Percentiles rank a stretch among this genome's conserved stretches.
These are phyloP conservation scores for Mycosphaerella arachidis DNA, from an alignment of 2,329 filamentous ascomycete genomes.

Conservation along the genomic window DNA sequence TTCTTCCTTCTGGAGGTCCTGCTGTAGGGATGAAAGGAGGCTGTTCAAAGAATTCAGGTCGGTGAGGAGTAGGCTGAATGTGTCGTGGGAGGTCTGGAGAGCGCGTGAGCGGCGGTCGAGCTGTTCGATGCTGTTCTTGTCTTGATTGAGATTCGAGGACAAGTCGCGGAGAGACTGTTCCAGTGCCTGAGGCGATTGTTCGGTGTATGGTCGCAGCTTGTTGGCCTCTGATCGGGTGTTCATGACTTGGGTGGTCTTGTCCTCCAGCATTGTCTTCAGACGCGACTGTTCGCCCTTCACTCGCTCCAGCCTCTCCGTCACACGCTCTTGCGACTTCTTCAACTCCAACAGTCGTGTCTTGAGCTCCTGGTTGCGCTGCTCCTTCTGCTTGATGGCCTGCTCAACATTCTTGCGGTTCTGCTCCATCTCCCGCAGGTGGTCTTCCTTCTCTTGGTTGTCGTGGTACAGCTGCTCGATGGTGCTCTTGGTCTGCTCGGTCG, in stretches of 20 bases:
- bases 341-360: conserved; percentile 78
- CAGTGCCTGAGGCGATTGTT: conserved; percentile 78
- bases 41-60: conserved; percentile 88
- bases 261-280: conserved; percentile 66
- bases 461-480: conserved; percentile 80
- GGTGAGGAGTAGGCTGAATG: conserved; percentile 74
- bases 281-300: conserved; percentile 75
- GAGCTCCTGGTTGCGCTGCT: conserved; percentile 77
- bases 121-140: conserved; percentile 80
- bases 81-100: conserved; percentile 85
- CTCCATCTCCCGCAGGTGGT: conserved; percentile 73
- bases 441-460: conserved; percentile 84
- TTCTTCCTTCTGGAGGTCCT: conserved; percentile 85
- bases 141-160: conserved; percentile 68
- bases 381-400: conserved; percentile 75
- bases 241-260: conserved; percentile 66
- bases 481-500: conserved; percentile 76
- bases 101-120: conserved; percentile 84
- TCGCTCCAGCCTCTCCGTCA: conserved; percentile 76
- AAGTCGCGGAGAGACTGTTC: conserved; percentile 79
- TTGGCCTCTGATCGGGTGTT: conserved; percentile 76
- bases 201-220: conserved; percentile 86
- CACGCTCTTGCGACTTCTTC: conserved; percentile 73
- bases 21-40: conserved; percentile 78
- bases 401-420: conserved; percentile 77